A percentile compares a stretch with the other conserved stretches of the same genome.
phyloP scores from a whole-genome alignment of 305 asterid genomes.

The Plantago lanceolata region DNA sequence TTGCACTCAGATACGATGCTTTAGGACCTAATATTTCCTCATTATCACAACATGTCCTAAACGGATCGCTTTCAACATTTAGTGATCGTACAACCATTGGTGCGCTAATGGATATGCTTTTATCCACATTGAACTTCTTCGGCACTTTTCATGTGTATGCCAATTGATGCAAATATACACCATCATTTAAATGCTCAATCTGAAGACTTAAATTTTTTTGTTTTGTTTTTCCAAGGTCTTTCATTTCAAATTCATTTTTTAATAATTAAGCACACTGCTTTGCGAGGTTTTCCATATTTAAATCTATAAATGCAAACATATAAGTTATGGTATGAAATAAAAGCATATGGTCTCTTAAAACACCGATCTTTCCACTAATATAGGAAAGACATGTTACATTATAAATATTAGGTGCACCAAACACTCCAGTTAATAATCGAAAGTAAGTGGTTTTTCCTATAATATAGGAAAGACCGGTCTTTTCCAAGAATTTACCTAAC shows the following conservation, averaged over 20 bases:
- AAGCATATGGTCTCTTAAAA: too few relatives aligned
- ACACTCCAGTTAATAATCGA: too few relatives aligned
- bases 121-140: neutral
- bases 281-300: too few relatives aligned
- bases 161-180: neutral
- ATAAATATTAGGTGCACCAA: too few relatives aligned
- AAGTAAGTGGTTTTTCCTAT: too few relatives aligned
- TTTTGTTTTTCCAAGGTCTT: neutral
- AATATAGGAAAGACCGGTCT: too few relatives aligned
- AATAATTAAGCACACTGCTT: too few relatives aligned
- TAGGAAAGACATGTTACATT: too few relatives aligned
- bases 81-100: neutral
- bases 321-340: too few relatives aligned
- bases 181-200: neutral
- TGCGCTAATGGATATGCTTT: neutral
- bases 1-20: neutral
- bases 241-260: neutral
- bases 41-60: neutral
- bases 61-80: neutral
- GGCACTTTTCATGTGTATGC: neutral
- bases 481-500: too few relatives aligned
- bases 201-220: neutral
- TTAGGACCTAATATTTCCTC: conserved; percentile 4
- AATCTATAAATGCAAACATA: too few relatives aligned
- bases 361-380: too few relatives aligned